A percentile compares a stretch with the other conserved stretches of the same genome.
These are phyloP conservation scores for Hypomontagnella submonticulosa DNA, from an alignment of 495 filamentous ascomycete genomes.

Conservation along the genomic window DNA sequence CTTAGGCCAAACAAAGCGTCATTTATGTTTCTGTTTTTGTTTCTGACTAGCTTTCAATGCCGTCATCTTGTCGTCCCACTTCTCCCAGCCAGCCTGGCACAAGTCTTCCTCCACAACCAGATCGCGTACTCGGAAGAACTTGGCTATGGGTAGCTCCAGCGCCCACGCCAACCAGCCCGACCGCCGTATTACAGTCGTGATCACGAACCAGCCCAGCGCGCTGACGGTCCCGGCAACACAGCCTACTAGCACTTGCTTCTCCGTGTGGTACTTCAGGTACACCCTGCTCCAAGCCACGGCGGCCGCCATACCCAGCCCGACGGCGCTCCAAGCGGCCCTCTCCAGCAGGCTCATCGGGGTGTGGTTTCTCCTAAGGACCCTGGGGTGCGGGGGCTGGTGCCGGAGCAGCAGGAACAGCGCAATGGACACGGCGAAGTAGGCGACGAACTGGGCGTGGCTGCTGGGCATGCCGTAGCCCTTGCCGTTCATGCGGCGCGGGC, in stretches of 20 bases:
- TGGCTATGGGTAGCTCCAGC: slow-evolving; percentile 72
- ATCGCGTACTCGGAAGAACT: slow-evolving; percentile 78
- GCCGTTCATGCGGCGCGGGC: slow-evolving; percentile 81
- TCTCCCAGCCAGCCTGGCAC: slow-evolving; percentile 91
- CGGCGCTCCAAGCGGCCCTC: slow-evolving; percentile 65
- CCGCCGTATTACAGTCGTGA: slow-evolving; percentile 71
- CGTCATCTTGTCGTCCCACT: slow-evolving; percentile 74
- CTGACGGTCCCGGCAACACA: slow-evolving; percentile 74
- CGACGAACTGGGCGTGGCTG: slow-evolving; percentile 93
- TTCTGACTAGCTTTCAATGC: slow-evolving; percentile 40
- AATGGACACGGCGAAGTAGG: slow-evolving; percentile 87
- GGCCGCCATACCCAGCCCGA: slow-evolving; percentile 68
- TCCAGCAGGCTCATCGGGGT: slow-evolving; percentile 68
- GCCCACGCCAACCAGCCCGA: slow-evolving; percentile 72
- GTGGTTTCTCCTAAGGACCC: slow-evolving; percentile 44
- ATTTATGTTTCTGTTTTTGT: slow-evolving; percentile 33
- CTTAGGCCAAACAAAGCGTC: not conserved
- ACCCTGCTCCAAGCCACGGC: slow-evolving; percentile 82
- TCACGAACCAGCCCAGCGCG: slow-evolving; percentile 80
- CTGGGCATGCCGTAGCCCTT: slow-evolving; percentile 99
- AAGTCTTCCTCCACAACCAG: slow-evolving; percentile 90
- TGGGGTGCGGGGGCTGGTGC: slow-evolving; percentile 66
- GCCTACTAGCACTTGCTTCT: slow-evolving; percentile 85
- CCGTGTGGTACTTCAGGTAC: slow-evolving; percentile 95
- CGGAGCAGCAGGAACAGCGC: slow-evolving; percentile 83